Evolutionary conservation across 306 rosid species (phyloP).

Genomic region (Ormosia semicastrata): DNA sequence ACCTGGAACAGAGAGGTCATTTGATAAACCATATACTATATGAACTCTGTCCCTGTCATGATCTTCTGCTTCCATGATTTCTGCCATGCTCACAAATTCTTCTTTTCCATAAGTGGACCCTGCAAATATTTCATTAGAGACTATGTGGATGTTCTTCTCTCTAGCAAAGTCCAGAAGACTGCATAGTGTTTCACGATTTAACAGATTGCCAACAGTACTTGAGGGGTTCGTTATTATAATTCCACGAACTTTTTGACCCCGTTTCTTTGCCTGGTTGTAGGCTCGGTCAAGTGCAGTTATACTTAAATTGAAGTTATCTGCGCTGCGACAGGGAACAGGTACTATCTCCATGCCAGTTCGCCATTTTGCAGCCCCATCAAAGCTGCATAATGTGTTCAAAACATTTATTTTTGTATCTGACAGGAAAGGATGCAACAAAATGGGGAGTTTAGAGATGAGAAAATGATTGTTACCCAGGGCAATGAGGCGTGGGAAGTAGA

Average conservation of each 20-base stretch:
- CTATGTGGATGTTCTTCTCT: constrained; percentile 89
- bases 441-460: constrained; percentile 15
- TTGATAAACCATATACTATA: constrained; percentile 68
- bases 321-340: constrained; percentile 83
- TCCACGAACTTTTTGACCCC: constrained; percentile 81
- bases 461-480: constrained; percentile 64
- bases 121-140: constrained; percentile 70
- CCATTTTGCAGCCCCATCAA: constrained; percentile 73
- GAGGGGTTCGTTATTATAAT: constrained; percentile 82
- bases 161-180: constrained; percentile 82
- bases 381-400: constrained; percentile 56
- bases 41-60: constrained; percentile 77
- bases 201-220: constrained; percentile 67
- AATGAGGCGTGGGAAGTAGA: constrained; percentile 90
- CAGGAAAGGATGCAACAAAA: not conserved
- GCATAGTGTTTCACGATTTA: constrained; percentile 55
- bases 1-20: constrained; percentile 81
- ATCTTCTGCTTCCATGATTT: constrained; percentile 65
- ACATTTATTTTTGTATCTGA: constrained; percentile 27
- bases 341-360: constrained; percentile 76
- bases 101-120: constrained; percentile 56
- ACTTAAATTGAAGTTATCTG: constrained; percentile 70
- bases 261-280: constrained; percentile 85
- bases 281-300: constrained; percentile 69
- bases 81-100: constrained; percentile 72